Percentiles rank a stretch among this genome's conserved stretches.
phyloP scores from a whole-genome alignment of 1,139 yeast species.

The Yamadazyma siamensis region DNA sequence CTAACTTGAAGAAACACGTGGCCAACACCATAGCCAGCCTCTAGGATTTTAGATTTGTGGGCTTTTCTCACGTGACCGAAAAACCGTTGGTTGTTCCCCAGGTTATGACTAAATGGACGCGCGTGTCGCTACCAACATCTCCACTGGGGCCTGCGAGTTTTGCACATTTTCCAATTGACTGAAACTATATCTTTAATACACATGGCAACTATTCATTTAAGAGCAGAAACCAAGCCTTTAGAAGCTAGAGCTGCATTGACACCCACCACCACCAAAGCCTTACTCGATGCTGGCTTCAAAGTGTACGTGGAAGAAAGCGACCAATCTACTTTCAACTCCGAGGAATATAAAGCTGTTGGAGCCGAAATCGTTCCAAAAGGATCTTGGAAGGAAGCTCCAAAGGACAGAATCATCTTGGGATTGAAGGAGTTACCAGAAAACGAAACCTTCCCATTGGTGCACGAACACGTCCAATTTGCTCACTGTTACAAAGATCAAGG shows the following conservation, averaged over 20 bases:
- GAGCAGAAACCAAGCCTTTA: slow-evolving; percentile 96
- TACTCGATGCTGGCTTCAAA: slow-evolving; percentile 84
- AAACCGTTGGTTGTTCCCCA: too few species aligned
- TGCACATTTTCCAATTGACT: too few species aligned
- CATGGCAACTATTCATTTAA: slow-evolving; percentile 52
- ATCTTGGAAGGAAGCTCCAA: slow-evolving; percentile 89
- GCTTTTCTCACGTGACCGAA: too few species aligned
- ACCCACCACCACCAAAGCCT: slow-evolving; percentile 81
- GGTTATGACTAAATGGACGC: too few species aligned
- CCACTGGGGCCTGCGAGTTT: too few species aligned
- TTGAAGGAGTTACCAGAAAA: slow-evolving; percentile 92
- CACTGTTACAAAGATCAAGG: slow-evolving; percentile 97
- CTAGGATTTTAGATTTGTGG: too few species aligned
- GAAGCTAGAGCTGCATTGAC: slow-evolving; percentile 98
- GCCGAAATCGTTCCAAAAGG: slow-evolving; percentile 89
- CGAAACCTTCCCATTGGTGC: slow-evolving; percentile 86
- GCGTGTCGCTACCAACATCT: too few species aligned
- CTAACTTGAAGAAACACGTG: slow-evolving; percentile 13
- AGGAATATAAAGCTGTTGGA: slow-evolving; percentile 78
- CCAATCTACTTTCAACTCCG: slow-evolving; percentile 72
- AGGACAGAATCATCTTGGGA: slow-evolving; percentile 85
- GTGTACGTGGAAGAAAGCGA: slow-evolving; percentile 83
- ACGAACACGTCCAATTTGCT: slow-evolving; percentile 97
- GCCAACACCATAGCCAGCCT: slow-evolving; percentile 5
- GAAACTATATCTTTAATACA: too few species aligned